Conservation (phyloP, 768 basidiomycete genomes). For the Suillus tomentosus region DNA sequence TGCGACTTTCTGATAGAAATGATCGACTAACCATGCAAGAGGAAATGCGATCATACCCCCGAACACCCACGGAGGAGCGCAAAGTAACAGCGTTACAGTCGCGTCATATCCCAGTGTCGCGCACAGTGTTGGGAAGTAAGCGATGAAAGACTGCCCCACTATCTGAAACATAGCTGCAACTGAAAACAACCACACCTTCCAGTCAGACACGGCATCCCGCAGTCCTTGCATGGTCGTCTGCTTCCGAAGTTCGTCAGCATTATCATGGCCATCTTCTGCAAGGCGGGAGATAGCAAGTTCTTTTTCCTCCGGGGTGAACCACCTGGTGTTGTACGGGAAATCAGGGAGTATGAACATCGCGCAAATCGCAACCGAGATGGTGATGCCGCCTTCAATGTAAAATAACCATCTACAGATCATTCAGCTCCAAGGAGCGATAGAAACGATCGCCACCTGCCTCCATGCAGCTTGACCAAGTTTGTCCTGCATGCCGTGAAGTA, state of each 20-base stretch:
- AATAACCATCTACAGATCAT: constrained; percentile 22
- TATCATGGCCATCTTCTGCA: constrained; percentile 44
- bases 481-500: constrained; percentile 44
- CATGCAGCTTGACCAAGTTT: constrained; percentile 41
- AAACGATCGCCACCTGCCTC: constrained; percentile 30
- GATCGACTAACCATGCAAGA: neutral
- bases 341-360: constrained; percentile 40
- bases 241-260: constrained; percentile 40
- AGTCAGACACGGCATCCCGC: constrained; percentile 60
- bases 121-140: constrained; percentile 2
- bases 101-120: constrained; percentile 1
- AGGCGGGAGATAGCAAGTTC: constrained; percentile 34
- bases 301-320: constrained; percentile 33
- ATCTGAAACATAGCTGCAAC: constrained; percentile 41
- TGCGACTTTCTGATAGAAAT: neutral
- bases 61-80: neutral
- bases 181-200: constrained; percentile 82
- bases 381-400: constrained; percentile 34
- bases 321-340: constrained; percentile 35
- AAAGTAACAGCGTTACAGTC: neutral
- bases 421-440: neutral
- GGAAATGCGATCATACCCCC: neutral
- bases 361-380: constrained; percentile 35
- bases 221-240: constrained; percentile 45
- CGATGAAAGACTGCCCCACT: neutral